Conservation (phyloP, 495 filamentous ascomycete genomes). For the Talaromyces borbonicus region DNA sequence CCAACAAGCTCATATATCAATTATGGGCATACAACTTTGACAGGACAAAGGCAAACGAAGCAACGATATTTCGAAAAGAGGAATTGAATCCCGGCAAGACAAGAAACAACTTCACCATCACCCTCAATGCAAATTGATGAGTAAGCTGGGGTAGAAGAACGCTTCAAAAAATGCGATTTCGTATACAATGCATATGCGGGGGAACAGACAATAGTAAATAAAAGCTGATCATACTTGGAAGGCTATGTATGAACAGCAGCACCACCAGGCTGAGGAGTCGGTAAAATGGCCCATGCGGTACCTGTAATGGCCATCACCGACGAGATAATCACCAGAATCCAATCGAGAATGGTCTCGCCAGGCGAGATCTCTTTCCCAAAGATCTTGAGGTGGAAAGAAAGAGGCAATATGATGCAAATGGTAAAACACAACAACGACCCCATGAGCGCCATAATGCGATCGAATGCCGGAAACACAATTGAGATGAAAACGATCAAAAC, state of each 20-base stretch:
- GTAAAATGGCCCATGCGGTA: conserved; percentile 82
- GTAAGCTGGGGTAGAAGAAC: not conserved
- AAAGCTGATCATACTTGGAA: too few species aligned
- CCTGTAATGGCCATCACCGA: conserved; percentile 61
- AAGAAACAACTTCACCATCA: conserved; percentile 84
- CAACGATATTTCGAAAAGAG: conserved; percentile 47
- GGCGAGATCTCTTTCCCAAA: conserved; percentile 69
- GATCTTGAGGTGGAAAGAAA: conserved; percentile 87
- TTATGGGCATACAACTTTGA: conserved; percentile 52
- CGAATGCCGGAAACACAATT: conserved; percentile 79
- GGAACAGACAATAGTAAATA: not conserved
- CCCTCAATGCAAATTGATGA: conserved; percentile 32
- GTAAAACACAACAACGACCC: conserved; percentile 87
- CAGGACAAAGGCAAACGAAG: conserved; percentile 22
- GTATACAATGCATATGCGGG: conserved; percentile 9
- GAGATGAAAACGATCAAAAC: conserved; percentile 56
- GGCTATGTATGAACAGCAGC: too few species aligned
- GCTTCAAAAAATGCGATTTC: not conserved
- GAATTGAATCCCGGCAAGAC: conserved; percentile 61
- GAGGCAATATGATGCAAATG: conserved; percentile 83
- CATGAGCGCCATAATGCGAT: conserved; percentile 89
- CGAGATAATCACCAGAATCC: conserved; percentile 59
- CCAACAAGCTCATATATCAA: conserved; percentile 79
- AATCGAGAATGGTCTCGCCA: conserved; percentile 56
- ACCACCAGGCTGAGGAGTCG: conserved; percentile 25